Conservation (phyloP, 306 rosid genomes). For the Prunus davidiana region DNA sequence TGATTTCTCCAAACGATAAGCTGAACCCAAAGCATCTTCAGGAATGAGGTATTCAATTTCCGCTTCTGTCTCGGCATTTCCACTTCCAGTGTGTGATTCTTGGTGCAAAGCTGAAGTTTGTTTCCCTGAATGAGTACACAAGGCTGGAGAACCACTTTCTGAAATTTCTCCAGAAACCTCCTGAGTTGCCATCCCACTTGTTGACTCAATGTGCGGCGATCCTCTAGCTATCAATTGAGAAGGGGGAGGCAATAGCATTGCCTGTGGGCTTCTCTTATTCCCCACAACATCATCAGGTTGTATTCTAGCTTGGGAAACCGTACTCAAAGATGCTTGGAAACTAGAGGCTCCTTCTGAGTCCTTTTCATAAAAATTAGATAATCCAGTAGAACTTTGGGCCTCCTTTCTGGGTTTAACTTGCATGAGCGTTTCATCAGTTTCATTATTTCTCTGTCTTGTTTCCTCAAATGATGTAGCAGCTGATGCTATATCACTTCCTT, state of each 20-base stretch:
- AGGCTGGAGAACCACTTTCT: slow-evolving; percentile 41
- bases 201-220: slow-evolving; percentile 26
- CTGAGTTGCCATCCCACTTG: slow-evolving; percentile 33
- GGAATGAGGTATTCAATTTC: slow-evolving; percentile 35
- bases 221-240: slow-evolving; percentile 48
- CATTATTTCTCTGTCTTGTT: slow-evolving; percentile 46
- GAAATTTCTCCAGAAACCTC: slow-evolving; percentile 41
- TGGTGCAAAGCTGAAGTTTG: slow-evolving; percentile 34
- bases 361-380: slow-evolving; percentile 24
- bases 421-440: slow-evolving; percentile 43
- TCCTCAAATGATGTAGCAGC: slow-evolving; percentile 35
- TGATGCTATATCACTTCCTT: slow-evolving; percentile 34
- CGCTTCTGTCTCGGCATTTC: slow-evolving; percentile 30
- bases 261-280: slow-evolving; percentile 40
- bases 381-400: slow-evolving; percentile 24
- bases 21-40: slow-evolving; percentile 74
- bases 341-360: slow-evolving; percentile 35
- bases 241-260: slow-evolving; percentile 48
- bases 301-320: slow-evolving; percentile 35
- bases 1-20: slow-evolving; percentile 52
- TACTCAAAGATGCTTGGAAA: slow-evolving; percentile 35
- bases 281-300: slow-evolving; percentile 34
- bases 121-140: slow-evolving; percentile 8
- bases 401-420: slow-evolving; percentile 32
- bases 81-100: slow-evolving; percentile 33